Percentiles rank a stretch among this genome's conserved stretches.
These are phyloP conservation scores for Pseudoneurospora amorphoporcata DNA, from an alignment of 495 filamentous ascomycete genomes.

Conservation along the genomic window DNA sequence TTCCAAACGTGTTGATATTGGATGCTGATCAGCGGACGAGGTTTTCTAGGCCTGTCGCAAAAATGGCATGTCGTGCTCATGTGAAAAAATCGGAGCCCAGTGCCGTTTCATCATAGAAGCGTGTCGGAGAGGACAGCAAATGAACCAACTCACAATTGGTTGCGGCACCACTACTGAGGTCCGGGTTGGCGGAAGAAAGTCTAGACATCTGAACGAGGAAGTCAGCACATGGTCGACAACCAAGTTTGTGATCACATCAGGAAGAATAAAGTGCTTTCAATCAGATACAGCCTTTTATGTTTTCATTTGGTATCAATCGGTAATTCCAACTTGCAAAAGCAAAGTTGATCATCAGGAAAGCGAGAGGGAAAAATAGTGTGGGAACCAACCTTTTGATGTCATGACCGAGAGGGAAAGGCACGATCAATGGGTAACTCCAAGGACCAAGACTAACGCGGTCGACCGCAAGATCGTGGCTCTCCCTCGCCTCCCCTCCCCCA, in stretches of 20 bases:
- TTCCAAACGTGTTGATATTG: constrained; percentile 4
- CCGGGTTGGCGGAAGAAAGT: not conserved
- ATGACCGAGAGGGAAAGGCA: not conserved
- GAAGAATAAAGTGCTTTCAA: constrained; percentile 16
- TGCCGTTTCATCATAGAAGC: constrained; percentile 89
- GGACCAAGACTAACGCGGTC: not conserved
- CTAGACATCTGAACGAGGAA: not conserved
- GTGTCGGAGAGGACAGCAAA: constrained; percentile 5
- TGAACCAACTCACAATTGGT: constrained; percentile 11
- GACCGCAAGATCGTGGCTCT: not conserved
- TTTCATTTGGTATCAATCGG: constrained; percentile 88
- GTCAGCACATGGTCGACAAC: constrained; percentile 8
- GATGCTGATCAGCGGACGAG: constrained; percentile 85
- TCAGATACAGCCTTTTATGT: constrained; percentile 91
- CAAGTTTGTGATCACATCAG: not conserved
- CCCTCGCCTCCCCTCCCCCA: not conserved
- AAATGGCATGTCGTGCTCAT: constrained; percentile 79
- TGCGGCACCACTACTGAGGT: not conserved
- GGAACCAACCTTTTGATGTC: constrained; percentile 10
- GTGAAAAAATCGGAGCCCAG: constrained; percentile 87
- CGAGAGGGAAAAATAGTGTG: not conserved
- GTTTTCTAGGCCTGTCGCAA: constrained; percentile 99
- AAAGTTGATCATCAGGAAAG: constrained; percentile 70
- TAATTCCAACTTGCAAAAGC: constrained; percentile 98
- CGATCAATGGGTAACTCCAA: not conserved